A percentile compares a stretch with the other conserved stretches of the same genome.
phyloP scores from a whole-genome alignment of 345 rosid genomes.

The Euphorbia tirucalli region DNA sequence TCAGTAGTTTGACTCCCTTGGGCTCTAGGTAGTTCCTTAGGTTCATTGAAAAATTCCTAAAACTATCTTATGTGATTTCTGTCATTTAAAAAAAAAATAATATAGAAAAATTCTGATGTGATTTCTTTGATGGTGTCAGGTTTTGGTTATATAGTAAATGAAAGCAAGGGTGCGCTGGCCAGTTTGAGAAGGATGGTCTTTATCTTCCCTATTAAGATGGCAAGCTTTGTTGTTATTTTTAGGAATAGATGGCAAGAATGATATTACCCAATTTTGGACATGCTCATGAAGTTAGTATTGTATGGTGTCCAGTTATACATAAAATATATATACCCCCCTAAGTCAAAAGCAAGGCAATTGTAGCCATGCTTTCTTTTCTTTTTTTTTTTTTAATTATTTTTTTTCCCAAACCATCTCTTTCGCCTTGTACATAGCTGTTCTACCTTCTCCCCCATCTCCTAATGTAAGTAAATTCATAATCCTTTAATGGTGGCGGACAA shows the following conservation, averaged over 20 bases:
- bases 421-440: slow-evolving; percentile 20
- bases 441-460: neutral
- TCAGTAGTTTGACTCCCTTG: slow-evolving; percentile 6
- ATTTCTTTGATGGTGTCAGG: neutral
- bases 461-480: slow-evolving; percentile 15
- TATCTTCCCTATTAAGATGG: neutral
- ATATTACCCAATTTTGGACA: slow-evolving; percentile 29
- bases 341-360: slow-evolving; percentile 7
- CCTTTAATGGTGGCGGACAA: slow-evolving; percentile 7
- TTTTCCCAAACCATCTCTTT: neutral
- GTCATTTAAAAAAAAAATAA: neutral
- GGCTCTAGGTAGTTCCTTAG: slow-evolving; percentile 11
- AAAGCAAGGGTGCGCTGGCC: neutral
- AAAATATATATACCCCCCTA: slow-evolving; percentile 4
- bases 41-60: neutral
- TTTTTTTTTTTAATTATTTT: neutral
- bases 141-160: slow-evolving; percentile 1
- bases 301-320: slow-evolving; percentile 26
- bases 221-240: slow-evolving; percentile 12
- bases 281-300: slow-evolving; percentile 17
- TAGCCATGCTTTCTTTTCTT: slow-evolving; percentile 13
- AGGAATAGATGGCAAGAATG: slow-evolving; percentile 21
- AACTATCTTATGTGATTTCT: too few relatives aligned
- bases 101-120: neutral
- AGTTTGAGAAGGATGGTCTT: slow-evolving; percentile 10